Conservation (phyloP, 164 flowering plant genomes). For the Vitis rupestris region DNA sequence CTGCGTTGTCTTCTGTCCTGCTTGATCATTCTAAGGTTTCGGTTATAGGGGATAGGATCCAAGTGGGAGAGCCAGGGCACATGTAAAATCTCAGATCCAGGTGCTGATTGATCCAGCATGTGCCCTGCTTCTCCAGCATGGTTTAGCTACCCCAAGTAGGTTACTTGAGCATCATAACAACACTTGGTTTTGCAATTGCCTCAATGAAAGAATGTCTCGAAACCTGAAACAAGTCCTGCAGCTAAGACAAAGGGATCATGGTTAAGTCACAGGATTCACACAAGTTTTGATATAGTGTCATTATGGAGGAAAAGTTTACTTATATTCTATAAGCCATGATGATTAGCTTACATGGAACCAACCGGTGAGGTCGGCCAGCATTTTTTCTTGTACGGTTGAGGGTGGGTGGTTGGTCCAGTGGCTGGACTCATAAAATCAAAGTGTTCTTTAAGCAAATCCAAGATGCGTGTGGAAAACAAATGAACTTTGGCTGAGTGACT, state of each 20-base stretch:
- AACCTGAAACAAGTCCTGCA: too few species aligned
- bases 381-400: too few species aligned
- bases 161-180: too few species aligned
- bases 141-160: conserved; percentile 21
- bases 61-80: conserved; percentile 54
- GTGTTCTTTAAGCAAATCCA: conserved; percentile 7
- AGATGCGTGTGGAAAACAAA: conserved; percentile 6
- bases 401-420: conserved; percentile 22
- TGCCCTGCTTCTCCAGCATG: conserved; percentile 52
- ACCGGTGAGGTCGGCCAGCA: background rate
- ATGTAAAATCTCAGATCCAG: conserved; percentile 21
- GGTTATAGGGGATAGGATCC: conserved; percentile 20
- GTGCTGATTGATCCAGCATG: conserved; percentile 24
- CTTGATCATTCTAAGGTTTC: background rate
- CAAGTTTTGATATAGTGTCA: background rate
- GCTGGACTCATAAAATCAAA: conserved; percentile 3
- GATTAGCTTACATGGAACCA: background rate
- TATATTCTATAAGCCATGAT: background rate
- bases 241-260: too few species aligned
- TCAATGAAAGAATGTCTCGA: too few species aligned
- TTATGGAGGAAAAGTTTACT: background rate
- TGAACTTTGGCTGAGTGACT: conserved; percentile 13
- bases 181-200: too few species aligned
- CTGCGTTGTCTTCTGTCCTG: too few species aligned
- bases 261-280: too few species aligned